phyloP scores from a whole-genome alignment of 495 filamentous ascomycete species.

The Aspergillus mulundensis region DNA sequence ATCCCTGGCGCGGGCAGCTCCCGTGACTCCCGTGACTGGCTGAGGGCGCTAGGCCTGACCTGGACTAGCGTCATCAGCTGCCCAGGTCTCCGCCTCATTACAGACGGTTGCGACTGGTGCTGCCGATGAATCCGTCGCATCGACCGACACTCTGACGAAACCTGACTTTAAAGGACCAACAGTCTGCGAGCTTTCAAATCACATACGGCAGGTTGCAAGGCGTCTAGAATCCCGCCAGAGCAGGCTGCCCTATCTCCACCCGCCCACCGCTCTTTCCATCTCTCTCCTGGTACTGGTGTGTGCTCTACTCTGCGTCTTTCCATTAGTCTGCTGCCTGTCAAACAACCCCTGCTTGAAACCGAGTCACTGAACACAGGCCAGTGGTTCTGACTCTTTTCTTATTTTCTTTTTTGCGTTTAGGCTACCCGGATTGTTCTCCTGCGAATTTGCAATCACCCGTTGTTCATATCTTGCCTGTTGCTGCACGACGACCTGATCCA shows the following conservation, averaged over 20 bases:
- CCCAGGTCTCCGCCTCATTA: constrained; percentile 27
- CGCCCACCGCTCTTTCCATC: constrained; percentile 22
- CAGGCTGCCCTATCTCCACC: neutral
- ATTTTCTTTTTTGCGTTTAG: constrained; percentile 19
- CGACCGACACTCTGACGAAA: constrained; percentile 20
- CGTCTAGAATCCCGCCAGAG: constrained; percentile 1
- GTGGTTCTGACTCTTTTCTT: constrained; percentile 17
- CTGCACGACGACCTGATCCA: constrained; percentile 34
- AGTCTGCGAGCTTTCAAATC: constrained; percentile 6
- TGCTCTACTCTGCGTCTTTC: constrained; percentile 8
- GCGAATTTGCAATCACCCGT: constrained; percentile 25
- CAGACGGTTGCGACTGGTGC: constrained; percentile 16
- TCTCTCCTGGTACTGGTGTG: constrained; percentile 19
- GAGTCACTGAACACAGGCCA: constrained; percentile 8
- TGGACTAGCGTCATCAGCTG: constrained; percentile 16
- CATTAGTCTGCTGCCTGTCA: constrained; percentile 17
- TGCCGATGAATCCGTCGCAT: constrained; percentile 11
- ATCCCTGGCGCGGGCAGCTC: neutral
- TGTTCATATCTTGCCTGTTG: constrained; percentile 24
- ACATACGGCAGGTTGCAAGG: constrained; percentile 12
- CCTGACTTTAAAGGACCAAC: neutral
- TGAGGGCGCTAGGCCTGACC: constrained; percentile 27
- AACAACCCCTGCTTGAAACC: constrained; percentile 15
- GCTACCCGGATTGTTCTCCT: constrained; percentile 18
- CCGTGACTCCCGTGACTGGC: constrained; percentile 25